These are phyloP conservation scores for Pythium scleroteichum DNA, from an alignment of 352 stramenopile genomes.

Conservation along the genomic window DNA sequence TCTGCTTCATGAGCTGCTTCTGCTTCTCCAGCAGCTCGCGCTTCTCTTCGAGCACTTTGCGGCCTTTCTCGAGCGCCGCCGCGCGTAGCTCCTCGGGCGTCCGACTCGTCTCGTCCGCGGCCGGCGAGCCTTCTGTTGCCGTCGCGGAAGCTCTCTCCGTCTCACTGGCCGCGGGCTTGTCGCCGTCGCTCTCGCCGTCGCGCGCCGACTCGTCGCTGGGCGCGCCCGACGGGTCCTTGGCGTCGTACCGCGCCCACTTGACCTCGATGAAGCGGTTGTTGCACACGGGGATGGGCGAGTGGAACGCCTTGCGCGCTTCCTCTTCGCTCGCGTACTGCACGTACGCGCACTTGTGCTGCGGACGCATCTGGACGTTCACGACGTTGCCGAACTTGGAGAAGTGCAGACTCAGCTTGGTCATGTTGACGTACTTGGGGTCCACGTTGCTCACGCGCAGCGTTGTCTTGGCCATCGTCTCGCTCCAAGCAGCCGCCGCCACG, in stretches of 20 bases:
- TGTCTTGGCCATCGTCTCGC: slow-evolving; percentile 40
- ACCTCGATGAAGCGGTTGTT: slow-evolving; percentile 91
- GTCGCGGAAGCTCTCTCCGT: background rate
- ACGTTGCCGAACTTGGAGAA: slow-evolving; percentile 90
- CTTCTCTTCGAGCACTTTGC: slow-evolving; percentile 84
- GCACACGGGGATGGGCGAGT: slow-evolving; percentile 85
- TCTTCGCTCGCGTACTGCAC: slow-evolving; percentile 85
- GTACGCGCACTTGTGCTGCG: slow-evolving; percentile 77
- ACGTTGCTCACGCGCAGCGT: slow-evolving; percentile 86
- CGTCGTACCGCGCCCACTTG: slow-evolving; percentile 84
- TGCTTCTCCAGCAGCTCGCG: slow-evolving; percentile 87
- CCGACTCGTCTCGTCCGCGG: slow-evolving; percentile 51
- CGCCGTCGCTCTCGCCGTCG: slow-evolving; percentile 1
- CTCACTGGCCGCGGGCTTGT: background rate
- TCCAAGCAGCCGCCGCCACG: background rate
- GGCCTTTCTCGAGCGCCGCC: slow-evolving; percentile 76
- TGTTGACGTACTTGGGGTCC: slow-evolving; percentile 88
- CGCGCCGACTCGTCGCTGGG: slow-evolving; percentile 34
- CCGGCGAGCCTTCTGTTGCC: background rate
- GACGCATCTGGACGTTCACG: slow-evolving; percentile 89
- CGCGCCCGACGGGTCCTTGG: slow-evolving; percentile 61
- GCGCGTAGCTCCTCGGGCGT: slow-evolving; percentile 71
- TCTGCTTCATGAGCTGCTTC: slow-evolving; percentile 80
- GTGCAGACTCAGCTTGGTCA: slow-evolving; percentile 86
- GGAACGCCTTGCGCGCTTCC: slow-evolving; percentile 83